Base-by-base conservation (phyloP, 2,329 filamentous ascomycete genomes). In the Penicillium sp. region DNA sequence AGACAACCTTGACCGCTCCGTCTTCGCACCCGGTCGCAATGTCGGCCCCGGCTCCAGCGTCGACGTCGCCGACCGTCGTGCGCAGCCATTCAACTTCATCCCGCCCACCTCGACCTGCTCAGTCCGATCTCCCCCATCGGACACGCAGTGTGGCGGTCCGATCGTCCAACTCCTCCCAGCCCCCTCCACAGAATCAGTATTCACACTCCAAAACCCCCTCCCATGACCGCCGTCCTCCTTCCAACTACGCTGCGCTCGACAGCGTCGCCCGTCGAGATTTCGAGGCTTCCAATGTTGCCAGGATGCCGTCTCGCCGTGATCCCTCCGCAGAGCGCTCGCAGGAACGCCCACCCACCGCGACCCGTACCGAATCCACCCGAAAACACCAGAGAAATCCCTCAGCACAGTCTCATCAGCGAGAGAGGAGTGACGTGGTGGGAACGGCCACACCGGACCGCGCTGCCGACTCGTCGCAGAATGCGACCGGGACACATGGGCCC, bases 221-320 rank as follows among this genome's bases (percentile, higher is more conserved):
- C 13, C 66, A 74, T 71, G 69, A 78, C 50, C 74, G 73, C 53
- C 76, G 77, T 41, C 72, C 77, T 43, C 73, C 69, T 44, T 69
- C 69, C 51, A 79, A 74, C 64, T 77, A 73, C 62, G 69, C 71
- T 44, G 74, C 76, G 40, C 74, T 84, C 40, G 74, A 75, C 50
- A 76, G 75, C 67, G 78, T 81, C 61, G 77, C 79, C 50, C 84
- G 87, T 65, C 80, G 86, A 70, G 89, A 94, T 73, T 86, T 85
- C 77, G 89, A 92, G 74, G 81, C 85, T 63, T 78, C 81, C 63
- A 86, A 86, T 76, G 72, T 88, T 75, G 81, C 83, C 63, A 77
- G 81, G 48, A 76, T 82, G 33, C 62, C 72, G 46, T 71, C 75
- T 61, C 80, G 78, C 73, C 84, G 81, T 48, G 81, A 84, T 74